Base-by-base conservation (phyloP, 139 green algal genomes). In the Volvox africanus region DNA sequence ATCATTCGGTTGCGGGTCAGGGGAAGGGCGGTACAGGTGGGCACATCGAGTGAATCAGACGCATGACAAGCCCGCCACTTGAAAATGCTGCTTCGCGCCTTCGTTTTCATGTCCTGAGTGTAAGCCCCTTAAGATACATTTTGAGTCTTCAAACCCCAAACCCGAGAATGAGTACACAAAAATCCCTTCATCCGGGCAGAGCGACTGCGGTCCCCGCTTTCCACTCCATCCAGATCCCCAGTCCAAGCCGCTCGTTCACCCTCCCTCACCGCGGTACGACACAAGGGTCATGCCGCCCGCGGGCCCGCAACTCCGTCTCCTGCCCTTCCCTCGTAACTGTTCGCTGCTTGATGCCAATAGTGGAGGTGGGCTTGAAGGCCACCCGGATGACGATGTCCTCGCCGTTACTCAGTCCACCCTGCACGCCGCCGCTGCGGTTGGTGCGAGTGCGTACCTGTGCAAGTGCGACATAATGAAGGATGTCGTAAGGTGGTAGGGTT, bases 291-390 rank as follows among this genome's bases (percentile, higher is more conserved):
- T 99, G 98, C 3, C 98, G 94, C 5, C 98, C 98, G 2, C 96
- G 94, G 26, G 98, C 98, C n/a, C 95, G 92, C 91, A 99, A 95
- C 92, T 99, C 96, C 30, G 96, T 95, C 81, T 99, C 97, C 77
- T 37, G 24, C 65, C 79, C 88, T 6, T 93, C 93, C 13, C 97
- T 93, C 19, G 92, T 95, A 26, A 99, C 97, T 16, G 97, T 99
- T n/a, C 96, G 93, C 94, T 99, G 97, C 92, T 95, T 95, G 73
- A 94, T 92, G 79, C 95, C 94, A 85, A 99, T 99, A 37, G 98
- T 99, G 62, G 96, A 98, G 5, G 98, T 99, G 71, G 98, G 98
- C 94, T 99, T 99, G 96, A 99, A 99, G 21, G 97, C 98, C 30
- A 99, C 87, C n/a, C 95, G 93, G 21, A 99, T 93, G 19, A 99